A percentile compares a stretch with the other conserved stretches of the same genome.
Conservation (phyloP, 2,329 filamentous ascomycete genomes). For the Talaromyces sp. region DNA sequence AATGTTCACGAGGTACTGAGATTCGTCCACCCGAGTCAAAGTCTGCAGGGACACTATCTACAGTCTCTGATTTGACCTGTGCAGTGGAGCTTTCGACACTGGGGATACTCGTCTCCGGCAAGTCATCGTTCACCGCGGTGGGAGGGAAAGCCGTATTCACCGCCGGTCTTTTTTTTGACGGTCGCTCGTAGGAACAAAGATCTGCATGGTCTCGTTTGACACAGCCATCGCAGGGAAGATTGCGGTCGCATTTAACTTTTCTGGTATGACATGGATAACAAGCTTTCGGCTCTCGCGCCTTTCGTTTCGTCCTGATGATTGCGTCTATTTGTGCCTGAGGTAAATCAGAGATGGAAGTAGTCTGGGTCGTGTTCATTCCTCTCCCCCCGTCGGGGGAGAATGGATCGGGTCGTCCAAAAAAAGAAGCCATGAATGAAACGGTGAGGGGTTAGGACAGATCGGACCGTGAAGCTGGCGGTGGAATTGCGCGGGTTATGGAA, state of each 20-base stretch:
- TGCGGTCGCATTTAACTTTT: conserved; percentile 48
- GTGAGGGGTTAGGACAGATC: background rate
- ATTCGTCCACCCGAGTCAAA: conserved; percentile 24
- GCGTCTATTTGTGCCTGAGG: conserved; percentile 36
- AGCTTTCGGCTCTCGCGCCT: conserved; percentile 44
- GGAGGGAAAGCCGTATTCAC: conserved; percentile 15
- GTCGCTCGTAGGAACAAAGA: conserved; percentile 46
- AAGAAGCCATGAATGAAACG: conserved; percentile 9
- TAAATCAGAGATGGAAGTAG: conserved; percentile 25
- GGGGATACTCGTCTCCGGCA: background rate
- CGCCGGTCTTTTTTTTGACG: conserved; percentile 42
- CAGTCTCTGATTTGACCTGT: conserved; percentile 13
- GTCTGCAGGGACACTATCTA: conserved; percentile 5
- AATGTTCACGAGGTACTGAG: conserved; percentile 40
- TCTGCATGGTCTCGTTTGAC: conserved; percentile 47
- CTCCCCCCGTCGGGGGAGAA: conserved; percentile 12
- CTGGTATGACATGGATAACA: conserved; percentile 44
- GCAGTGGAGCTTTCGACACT: conserved; percentile 11
- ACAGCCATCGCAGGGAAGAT: conserved; percentile 46
- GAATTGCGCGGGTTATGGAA: background rate
- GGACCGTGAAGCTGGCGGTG: background rate
- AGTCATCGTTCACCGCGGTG: background rate
- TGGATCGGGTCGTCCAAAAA: conserved; percentile 8
- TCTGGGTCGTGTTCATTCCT: conserved; percentile 4
- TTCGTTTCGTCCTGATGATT: conserved; percentile 36